phyloP scores from a whole-genome alignment of 108 stramenopile genomes.

The Pelagomonas calceolata region DNA sequence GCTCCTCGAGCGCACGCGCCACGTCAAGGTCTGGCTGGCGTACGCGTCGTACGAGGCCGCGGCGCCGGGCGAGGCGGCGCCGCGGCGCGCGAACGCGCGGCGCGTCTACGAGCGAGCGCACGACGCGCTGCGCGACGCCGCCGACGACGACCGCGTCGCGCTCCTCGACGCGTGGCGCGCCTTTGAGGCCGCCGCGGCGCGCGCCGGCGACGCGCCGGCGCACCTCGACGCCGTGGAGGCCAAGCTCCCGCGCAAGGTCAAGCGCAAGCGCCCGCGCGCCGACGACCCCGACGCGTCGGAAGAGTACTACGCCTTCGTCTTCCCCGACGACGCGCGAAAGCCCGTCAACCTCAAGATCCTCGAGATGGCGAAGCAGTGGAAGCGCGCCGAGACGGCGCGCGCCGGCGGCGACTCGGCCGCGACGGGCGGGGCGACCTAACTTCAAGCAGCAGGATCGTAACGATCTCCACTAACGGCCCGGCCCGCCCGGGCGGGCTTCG shows the following conservation, averaged over 20 bases:
- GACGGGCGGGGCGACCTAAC: too few species aligned
- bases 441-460: too few species aligned
- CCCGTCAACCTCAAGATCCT: constrained; percentile 79
- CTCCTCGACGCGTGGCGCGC: constrained; percentile 89
- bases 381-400: too few species aligned
- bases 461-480: too few species aligned
- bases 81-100: constrained; percentile 71
- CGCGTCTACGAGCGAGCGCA: constrained; percentile 69
- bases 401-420: too few species aligned
- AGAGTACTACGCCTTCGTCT: constrained; percentile 95
- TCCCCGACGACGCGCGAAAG: constrained; percentile 83
- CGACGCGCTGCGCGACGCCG: constrained; percentile 63
- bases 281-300: constrained; percentile 69
- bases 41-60: constrained; percentile 33
- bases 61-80: constrained; percentile 60
- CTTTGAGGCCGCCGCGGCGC: constrained; percentile 54
- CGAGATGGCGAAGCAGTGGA: constrained; percentile 95
- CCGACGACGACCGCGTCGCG: constrained; percentile 81
- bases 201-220: constrained; percentile 39
- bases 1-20: constrained; percentile 77
- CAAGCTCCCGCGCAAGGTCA: constrained; percentile 78
- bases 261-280: constrained; percentile 78
- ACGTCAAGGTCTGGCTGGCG: constrained; percentile 76
- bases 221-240: constrained; percentile 59
- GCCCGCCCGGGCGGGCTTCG: too few species aligned